Evolutionary conservation across 1,284 basidiomycete genomes (phyloP), one percentile per base, ranked within the genome.

Genomic region (Trichosporon sp.): DNA sequence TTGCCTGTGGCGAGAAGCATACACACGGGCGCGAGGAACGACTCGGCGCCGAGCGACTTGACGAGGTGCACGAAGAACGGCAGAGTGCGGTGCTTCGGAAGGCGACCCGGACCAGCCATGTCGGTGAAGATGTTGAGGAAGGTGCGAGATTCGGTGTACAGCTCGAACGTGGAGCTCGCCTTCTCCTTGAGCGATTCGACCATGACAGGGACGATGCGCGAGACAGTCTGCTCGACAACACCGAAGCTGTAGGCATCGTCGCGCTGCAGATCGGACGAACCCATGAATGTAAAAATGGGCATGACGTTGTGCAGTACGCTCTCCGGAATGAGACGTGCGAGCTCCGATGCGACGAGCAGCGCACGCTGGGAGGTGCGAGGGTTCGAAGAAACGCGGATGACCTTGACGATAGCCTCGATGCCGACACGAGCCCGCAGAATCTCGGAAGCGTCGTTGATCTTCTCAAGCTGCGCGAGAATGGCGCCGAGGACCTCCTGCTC

Each of bases 271-370:
- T 98, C 89, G 65, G 93, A 93, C 8, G 92, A 91, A 29, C 96
- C 95, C 89, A 99, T 97, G 82, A 98, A 99, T 0, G 95, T 98
- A 82, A 99, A 98, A 63, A 99, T 89, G 6, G 96, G 95, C 93
- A 99, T 98, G 65, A 97, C 86, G 73, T 96, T 94, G 77, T 92
- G 92, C 31, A 98, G 83, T 14, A 96, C 92, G 8, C 91, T 89
- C 65, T 95, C 92, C 0, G 95, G 94, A 0, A 89, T 88, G 52
- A 98, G 83, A 32, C 87, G 85, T 1, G 93, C 91, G 59, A 99
- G 82, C 67, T 85, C 89, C 3, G 93, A 88, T 78, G 97, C 89
- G 29, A 98, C 84, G n/a, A 97, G 83, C 3, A 99, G 83, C 0
- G 94, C 92, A 75, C 95, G 91, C 71, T 98, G 89, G 81, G 95